phyloP scores from a whole-genome alignment of 176 grass and related monocot species.

The Zoysia japonica region DNA sequence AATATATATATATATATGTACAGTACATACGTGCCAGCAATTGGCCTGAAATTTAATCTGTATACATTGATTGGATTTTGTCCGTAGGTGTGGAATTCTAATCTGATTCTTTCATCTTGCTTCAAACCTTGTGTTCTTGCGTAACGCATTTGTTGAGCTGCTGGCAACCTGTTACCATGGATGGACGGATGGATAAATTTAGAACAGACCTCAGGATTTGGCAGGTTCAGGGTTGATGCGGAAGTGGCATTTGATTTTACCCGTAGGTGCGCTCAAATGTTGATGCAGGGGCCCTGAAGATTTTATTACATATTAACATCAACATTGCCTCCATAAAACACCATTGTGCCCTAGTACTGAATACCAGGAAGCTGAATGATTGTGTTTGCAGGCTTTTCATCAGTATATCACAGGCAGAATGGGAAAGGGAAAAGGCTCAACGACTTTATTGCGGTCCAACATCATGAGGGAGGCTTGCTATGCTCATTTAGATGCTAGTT shows the following conservation, averaged over 20 bases:
- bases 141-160: not conserved
- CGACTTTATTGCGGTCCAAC: not conserved
- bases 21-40: constrained; percentile 21
- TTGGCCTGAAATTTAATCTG: constrained; percentile 31
- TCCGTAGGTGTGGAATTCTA: constrained; percentile 25
- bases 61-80: constrained; percentile 46
- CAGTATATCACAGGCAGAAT: no score
- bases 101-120: constrained; percentile 35
- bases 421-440: not conserved
- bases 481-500: not conserved
- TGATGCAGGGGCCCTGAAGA: not conserved
- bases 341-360: not conserved
- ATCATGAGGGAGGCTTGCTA: not conserved
- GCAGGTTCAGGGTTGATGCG: not conserved
- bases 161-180: not conserved
- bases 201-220: not conserved
- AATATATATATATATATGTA: constrained; percentile 27
- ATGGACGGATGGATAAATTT: not conserved
- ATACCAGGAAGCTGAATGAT: no score
- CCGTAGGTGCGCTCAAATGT: not conserved
- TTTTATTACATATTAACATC: not conserved
- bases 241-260: not conserved
- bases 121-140: not conserved
- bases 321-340: not conserved
- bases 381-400: no score